Percentiles rank a stretch among this genome's conserved stretches.
Conservation (phyloP, 1,139 yeast species). For the Pneumocystis murina region DNA sequence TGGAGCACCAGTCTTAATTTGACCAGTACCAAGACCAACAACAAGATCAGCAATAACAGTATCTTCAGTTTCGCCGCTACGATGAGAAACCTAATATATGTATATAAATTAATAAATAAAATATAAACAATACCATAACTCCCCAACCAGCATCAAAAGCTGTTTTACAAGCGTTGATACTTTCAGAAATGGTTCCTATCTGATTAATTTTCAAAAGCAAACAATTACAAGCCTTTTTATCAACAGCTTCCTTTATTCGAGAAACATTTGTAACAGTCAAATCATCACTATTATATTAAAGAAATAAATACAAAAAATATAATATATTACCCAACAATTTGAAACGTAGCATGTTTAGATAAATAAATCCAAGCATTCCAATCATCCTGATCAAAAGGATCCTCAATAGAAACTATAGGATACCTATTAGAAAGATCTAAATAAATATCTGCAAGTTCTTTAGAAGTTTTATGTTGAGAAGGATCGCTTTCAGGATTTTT, state of each 20-base stretch:
- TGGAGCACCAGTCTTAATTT: constrained; percentile 98
- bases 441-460: constrained; percentile 73
- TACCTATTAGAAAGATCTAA: constrained; percentile 61
- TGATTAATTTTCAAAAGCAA: constrained; percentile 84
- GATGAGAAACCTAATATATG: constrained; percentile 40
- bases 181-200: constrained; percentile 80
- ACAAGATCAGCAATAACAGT: constrained; percentile 91
- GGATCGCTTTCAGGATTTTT: constrained; percentile 84
- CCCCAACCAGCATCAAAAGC: constrained; percentile 91
- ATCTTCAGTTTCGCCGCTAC: constrained; percentile 99
- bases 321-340: constrained; percentile 45
- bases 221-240: constrained; percentile 85
- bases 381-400: constrained; percentile 97
- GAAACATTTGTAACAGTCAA: constrained; percentile 93
- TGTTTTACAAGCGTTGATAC: constrained; percentile 83
- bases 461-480: constrained; percentile 79
- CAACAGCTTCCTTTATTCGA: constrained; percentile 87
- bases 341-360: constrained; percentile 55
- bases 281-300: constrained; percentile 44
- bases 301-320: background rate
- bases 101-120: constrained; percentile 80
- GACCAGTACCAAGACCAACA: constrained; percentile 94
- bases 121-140: constrained; percentile 78
- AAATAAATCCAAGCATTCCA: constrained; percentile 94
- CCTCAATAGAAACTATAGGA: constrained; percentile 95